A percentile compares a stretch with the other conserved stretches of the same genome.
Evolutionary conservation across 2,329 filamentous ascomycete genomes (phyloP).

Genomic region (Cryphonectria carpinicola): DNA sequence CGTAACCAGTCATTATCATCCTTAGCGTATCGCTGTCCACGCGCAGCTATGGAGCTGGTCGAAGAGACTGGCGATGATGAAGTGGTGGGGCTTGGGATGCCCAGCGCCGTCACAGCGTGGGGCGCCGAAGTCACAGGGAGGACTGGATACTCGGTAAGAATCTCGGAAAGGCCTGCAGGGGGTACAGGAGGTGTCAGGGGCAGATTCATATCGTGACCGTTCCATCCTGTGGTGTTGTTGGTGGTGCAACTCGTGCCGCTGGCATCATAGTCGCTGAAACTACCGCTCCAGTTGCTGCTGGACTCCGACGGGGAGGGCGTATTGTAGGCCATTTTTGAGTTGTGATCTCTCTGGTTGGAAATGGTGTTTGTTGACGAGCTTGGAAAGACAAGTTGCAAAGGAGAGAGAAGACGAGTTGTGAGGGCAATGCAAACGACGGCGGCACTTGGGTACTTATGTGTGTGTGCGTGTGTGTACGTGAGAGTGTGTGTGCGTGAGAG

Average conservation of each 20-base stretch:
- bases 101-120: neutral
- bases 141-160: neutral
- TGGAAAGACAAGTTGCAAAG: neutral
- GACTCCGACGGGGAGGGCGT: slow-evolving; percentile 19
- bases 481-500: neutral
- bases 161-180: neutral
- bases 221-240: neutral
- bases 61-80: neutral
- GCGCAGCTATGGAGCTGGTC: neutral
- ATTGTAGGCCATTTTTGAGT: slow-evolving; percentile 1
- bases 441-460: neutral
- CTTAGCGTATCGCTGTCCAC: slow-evolving; percentile 25
- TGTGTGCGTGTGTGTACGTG: no score
- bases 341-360: no score
- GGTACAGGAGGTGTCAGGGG: neutral
- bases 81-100: neutral
- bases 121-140: neutral
- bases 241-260: slow-evolving; percentile 9
- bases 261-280: slow-evolving; percentile 8
- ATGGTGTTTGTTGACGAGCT: neutral
- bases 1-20: slow-evolving; percentile 37
- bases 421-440: neutral
- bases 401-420: slow-evolving; percentile 11
- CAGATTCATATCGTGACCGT: neutral
- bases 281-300: slow-evolving; percentile 19